Evolutionary conservation across 179 eudicot genomes (phyloP), one percentile per base, ranked within the genome.

Genomic region (Gypsophila paniculata): DNA sequence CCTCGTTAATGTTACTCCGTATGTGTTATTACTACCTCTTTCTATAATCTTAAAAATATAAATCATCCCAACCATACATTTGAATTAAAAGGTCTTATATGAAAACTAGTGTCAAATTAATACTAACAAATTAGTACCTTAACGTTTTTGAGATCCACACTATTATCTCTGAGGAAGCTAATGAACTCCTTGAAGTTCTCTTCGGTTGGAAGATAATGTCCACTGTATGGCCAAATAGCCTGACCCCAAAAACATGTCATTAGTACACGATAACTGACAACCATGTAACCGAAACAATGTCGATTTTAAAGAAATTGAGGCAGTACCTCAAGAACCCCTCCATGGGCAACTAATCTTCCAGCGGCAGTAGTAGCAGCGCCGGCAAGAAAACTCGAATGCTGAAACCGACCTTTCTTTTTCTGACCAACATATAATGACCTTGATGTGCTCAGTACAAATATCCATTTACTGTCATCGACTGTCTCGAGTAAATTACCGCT

Each of bases 161-260:
- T 59, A 77, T 91, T 85, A 63, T 93, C 97, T 71, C 75, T 80
- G 2, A 93, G 88, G 80, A 91, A 91, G 85, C 85, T 78, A 49
- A 93, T 79, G 81, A 93, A 89, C 70, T 89, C 96, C 66, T 72
- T 82, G 84, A 93, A 91, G 79, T 89, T 88, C 72, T 93, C 97
- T 80, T 91, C 98, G 2, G 98, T 93, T 2, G 98, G 98, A 75
- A 76, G 97, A 73, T 91, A 93, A 72, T 91, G 97, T 22, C 98
- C 97, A 32, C 98, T 91, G 72, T 93, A 91, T 19, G 98, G 96
- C 97, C 97, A 93, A 65, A 93, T 76, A 65, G 96, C 97, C 97
- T 93, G 87, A 49, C 74, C 42, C 71, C 38, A 22, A 17, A 61
- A 68, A 26, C 71, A 68, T 14, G 18, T 63, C 44, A 61, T 52